Conservation (phyloP, 495 filamentous ascomycete genomes). For the Penicillium pancosmium region DNA sequence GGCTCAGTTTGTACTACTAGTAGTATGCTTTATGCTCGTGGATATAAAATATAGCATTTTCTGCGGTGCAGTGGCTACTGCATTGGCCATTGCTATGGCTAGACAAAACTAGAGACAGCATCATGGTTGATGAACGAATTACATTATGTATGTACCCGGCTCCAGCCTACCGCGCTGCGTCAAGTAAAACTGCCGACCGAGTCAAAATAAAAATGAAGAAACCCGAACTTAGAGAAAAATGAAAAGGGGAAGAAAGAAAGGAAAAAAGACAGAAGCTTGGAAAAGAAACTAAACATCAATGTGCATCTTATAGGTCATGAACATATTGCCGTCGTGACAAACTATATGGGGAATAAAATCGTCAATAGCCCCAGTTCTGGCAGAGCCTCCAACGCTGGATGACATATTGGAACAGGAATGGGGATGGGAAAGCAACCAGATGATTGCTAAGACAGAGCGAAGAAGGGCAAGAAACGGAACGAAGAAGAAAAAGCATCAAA, state of each 20-base stretch:
- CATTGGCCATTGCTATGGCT: too few species aligned
- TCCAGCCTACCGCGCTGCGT: too few species aligned
- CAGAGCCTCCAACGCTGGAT: slow-evolving; percentile 12
- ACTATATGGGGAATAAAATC: slow-evolving; percentile 48
- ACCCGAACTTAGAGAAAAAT: neutral
- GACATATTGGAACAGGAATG: slow-evolving; percentile 12
- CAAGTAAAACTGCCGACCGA: too few species aligned
- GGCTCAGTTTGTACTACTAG: too few species aligned
- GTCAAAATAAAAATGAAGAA: neutral
- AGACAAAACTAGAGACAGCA: too few species aligned
- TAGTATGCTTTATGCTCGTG: too few species aligned
- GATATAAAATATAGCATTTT: too few species aligned
- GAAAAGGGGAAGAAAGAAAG: slow-evolving; percentile 15
- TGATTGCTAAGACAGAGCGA: too few species aligned
- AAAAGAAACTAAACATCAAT: neutral
- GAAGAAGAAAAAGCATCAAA: slow-evolving; percentile 9
- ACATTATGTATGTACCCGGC: too few species aligned
- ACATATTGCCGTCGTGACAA: slow-evolving; percentile 35
- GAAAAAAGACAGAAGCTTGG: slow-evolving; percentile 10
- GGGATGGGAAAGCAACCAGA: neutral
- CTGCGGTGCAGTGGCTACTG: too few species aligned
- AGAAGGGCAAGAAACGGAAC: too few species aligned
- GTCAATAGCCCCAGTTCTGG: slow-evolving; percentile 20
- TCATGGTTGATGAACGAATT: too few species aligned
- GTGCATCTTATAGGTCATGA: slow-evolving; percentile 31